Evolutionary conservation across 306 rosid species (phyloP).

Genomic region (Begonia peltatifolia): DNA sequence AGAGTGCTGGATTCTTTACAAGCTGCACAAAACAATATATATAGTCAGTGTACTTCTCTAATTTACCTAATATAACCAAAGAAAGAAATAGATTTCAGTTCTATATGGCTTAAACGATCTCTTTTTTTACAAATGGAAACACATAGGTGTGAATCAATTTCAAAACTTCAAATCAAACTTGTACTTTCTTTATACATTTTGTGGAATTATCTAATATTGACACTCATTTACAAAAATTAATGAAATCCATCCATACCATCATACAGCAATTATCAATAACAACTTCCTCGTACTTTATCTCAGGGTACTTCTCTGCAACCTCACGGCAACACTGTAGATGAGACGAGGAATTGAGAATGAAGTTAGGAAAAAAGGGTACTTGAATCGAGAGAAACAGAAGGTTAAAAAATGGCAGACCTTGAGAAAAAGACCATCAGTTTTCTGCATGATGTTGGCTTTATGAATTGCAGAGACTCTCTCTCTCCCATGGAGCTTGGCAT

Average conservation of each 20-base stretch:
- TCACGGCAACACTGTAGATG: slow-evolving; percentile 85
- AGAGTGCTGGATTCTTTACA: slow-evolving; percentile 93
- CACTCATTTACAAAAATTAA: neutral
- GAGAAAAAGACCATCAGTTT: slow-evolving; percentile 94
- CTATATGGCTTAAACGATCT: no score
- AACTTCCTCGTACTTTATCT: slow-evolving; percentile 86
- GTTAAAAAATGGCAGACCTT: slow-evolving; percentile 17
- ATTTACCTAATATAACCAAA: no score
- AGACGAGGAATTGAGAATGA: slow-evolving; percentile 6
- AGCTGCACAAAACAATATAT: slow-evolving; percentile 39
- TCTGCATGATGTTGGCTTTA: slow-evolving; percentile 99
- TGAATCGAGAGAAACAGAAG: slow-evolving; percentile 1
- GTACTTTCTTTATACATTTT: no score
- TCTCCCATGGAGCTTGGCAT: slow-evolving; percentile 90
- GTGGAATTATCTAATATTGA: neutral
- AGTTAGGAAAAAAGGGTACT: neutral
- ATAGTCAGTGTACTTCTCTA: no score
- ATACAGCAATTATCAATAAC: slow-evolving; percentile 98
- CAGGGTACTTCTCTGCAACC: slow-evolving; percentile 96
- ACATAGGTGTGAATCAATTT: no score
- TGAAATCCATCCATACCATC: slow-evolving; percentile 49
- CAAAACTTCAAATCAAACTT: no score
- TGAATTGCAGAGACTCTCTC: slow-evolving; percentile 94
- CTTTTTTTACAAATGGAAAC: no score
- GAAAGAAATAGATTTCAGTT: no score